phyloP scores from a whole-genome alignment of 768 basidiomycete genomes.

The Rhizopogon vulgaris region DNA sequence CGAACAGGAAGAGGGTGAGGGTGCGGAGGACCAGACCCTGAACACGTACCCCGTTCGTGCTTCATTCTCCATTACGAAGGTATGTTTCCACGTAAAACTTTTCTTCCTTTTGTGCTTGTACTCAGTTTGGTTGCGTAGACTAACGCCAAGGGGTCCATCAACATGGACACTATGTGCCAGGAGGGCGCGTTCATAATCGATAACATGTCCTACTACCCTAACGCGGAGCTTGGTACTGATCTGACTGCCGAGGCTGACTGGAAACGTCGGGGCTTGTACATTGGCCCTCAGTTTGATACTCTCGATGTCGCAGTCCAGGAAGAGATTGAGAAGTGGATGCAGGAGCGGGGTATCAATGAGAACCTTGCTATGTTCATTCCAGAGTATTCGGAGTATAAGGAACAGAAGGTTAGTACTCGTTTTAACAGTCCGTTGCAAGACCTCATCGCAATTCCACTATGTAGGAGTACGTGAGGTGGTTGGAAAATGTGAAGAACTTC shows the following conservation, averaged over 20 bases:
- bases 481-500: conserved; percentile 76
- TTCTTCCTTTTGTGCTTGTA: neutral
- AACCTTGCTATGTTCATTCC: conserved; percentile 80
- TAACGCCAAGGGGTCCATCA: conserved; percentile 57
- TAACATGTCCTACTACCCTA: conserved; percentile 82
- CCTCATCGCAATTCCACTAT: conserved; percentile 8
- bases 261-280: conserved; percentile 86
- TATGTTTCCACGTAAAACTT: conserved; percentile 13
- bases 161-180: conserved; percentile 72
- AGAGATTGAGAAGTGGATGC: conserved; percentile 84
- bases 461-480: conserved; percentile 91
- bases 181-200: conserved; percentile 82
- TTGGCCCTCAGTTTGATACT: conserved; percentile 92
- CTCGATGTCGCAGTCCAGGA: conserved; percentile 85
- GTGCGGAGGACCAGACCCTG: conserved; percentile 22
- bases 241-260: conserved; percentile 88
- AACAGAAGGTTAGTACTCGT: conserved; percentile 66
- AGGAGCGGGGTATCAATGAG: conserved; percentile 87
- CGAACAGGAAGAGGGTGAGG: conserved; percentile 33
- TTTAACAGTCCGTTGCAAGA: conserved; percentile 15
- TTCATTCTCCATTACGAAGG: conserved; percentile 84
- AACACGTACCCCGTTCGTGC: conserved; percentile 68
- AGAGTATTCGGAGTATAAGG: conserved; percentile 84
- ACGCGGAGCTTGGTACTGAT: conserved; percentile 64
- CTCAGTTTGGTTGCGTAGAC: conserved; percentile 28